Conservation (phyloP, 164 flowering plant species). For the Vitis vinifera region ASM3070453v1 NC_081815.1:17936501-17937000, state of each 20-base stretch:
- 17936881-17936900: background rate
- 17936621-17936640: slow-evolving; percentile 10
- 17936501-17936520: too few species aligned
- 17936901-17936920: background rate
- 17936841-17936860: background rate
- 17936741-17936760: too few species aligned
- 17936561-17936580: too few species aligned
- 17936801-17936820: background rate
- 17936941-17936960: slow-evolving; percentile 8
- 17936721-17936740: too few species aligned
- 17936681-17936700: too few species aligned
- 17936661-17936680: slow-evolving; percentile 9
- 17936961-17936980: background rate
- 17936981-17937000: background rate
- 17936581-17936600: slow-evolving; percentile 7
- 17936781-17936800: too few species aligned
- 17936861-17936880: background rate
- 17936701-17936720: too few species aligned
- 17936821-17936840: slow-evolving; percentile 9
- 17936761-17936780: too few species aligned
- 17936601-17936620: slow-evolving; percentile 8
- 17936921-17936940: background rate
- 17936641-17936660: slow-evolving; percentile 11
- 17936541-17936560: too few species aligned
- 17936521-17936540: too few species aligned